These are phyloP conservation scores for Malassezia globosa DNA, from an alignment of 1,284 basidiomycete genomes.

Conservation along the genomic window DNA sequence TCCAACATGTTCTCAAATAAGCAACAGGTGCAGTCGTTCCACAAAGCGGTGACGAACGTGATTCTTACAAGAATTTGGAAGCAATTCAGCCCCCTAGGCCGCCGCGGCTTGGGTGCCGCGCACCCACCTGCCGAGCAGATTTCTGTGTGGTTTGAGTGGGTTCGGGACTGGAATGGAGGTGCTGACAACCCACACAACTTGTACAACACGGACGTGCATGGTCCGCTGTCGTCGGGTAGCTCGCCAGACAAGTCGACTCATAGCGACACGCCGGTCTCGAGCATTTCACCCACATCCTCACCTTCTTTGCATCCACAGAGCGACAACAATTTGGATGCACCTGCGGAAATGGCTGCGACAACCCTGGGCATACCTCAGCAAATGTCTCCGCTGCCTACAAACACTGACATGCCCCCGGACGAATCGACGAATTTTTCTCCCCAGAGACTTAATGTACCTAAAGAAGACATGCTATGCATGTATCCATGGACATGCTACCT, in stretches of 20 bases:
- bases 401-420: too few species aligned
- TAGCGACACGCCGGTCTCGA: neutral
- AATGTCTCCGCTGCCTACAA: neutral
- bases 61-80: conserved; percentile 24
- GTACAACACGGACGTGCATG: neutral
- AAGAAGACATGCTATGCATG: neutral
- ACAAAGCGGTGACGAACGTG: neutral
- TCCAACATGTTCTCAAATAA: neutral
- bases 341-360: neutral
- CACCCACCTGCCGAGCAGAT: conserved; percentile 26
- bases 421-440: neutral
- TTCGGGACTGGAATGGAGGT: conserved; percentile 20
- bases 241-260: neutral
- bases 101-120: conserved; percentile 23
- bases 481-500: conserved; percentile 67
- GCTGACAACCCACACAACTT: conserved; percentile 1
- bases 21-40: neutral
- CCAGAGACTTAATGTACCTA: neutral
- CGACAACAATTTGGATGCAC: neutral
- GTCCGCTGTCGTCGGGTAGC: neutral
- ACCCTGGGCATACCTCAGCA: neutral
- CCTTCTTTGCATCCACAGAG: neutral
- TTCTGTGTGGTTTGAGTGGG: conserved; percentile 39
- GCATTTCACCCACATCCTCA: neutral
- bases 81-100: conserved; percentile 28